Percentiles rank a stretch among this genome's conserved stretches.
phyloP scores from a whole-genome alignment of 805 yeast species.

The Blastobotrys robertii region DNA sequence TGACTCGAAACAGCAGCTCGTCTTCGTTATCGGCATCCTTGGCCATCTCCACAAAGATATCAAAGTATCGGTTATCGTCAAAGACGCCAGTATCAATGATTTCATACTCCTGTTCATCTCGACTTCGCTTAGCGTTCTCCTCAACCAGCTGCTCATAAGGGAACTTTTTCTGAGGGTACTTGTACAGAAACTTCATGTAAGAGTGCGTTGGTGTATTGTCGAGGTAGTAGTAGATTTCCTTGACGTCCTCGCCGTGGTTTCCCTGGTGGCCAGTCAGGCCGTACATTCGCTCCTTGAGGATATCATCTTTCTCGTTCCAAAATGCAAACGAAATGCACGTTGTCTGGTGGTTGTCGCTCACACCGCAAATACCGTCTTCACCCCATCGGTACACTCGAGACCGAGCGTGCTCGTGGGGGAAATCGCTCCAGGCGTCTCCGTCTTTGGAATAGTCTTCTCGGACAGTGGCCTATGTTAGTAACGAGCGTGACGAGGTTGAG shows the following conservation, averaged over 20 bases:
- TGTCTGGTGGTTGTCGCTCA: conserved; percentile 71
- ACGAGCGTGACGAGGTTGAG: too few species aligned
- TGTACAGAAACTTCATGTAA: conserved; percentile 82
- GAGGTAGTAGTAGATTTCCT: conserved; percentile 53
- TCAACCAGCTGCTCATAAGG: conserved; percentile 70
- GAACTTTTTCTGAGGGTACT: conserved; percentile 79
- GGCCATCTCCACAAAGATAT: conserved; percentile 83
- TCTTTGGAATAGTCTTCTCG: conserved; percentile 78
- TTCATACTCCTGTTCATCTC: conserved; percentile 69
- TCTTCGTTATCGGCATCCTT: conserved; percentile 74
- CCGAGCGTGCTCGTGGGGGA: conserved; percentile 76
- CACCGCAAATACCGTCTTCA: conserved; percentile 90
- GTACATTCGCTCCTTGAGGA: conserved; percentile 75
- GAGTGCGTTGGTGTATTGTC: conserved; percentile 93
- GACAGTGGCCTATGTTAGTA: conserved; percentile 26
- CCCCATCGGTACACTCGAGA: conserved; percentile 89
- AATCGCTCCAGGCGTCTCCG: conserved; percentile 87
- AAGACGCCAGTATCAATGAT: conserved; percentile 65
- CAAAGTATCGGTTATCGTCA: conserved; percentile 66
- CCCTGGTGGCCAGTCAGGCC: conserved; percentile 92
- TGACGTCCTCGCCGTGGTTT: conserved; percentile 93
- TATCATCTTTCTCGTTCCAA: conserved; percentile 84
- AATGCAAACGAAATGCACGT: conserved; percentile 72
- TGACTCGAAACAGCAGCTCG: conserved; percentile 70
- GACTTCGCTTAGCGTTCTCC: conserved; percentile 55